Evolutionary conservation across 83 land plant genomes (phyloP).

Genomic region (Picea abies): DNA sequence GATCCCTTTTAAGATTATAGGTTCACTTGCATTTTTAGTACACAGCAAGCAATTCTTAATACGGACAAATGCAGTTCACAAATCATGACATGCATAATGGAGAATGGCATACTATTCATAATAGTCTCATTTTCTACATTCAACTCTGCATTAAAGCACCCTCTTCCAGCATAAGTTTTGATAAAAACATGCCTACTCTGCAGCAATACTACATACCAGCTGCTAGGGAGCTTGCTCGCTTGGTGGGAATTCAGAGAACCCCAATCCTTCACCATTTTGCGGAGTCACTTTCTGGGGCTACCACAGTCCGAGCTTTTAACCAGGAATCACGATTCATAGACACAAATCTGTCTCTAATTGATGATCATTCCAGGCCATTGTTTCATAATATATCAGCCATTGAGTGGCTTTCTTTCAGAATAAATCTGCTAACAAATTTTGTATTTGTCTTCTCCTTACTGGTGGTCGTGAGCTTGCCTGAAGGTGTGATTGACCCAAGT

Average conservation of each 20-base stretch:
- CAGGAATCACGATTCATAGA: constrained; percentile 59
- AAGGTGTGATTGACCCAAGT: constrained; percentile 79
- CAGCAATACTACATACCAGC: constrained; percentile 89
- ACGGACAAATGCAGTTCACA: background rate
- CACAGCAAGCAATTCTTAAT: background rate
- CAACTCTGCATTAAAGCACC: background rate
- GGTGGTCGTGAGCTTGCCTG: constrained; percentile 71
- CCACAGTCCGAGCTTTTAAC: constrained; percentile 75
- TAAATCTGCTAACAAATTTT: constrained; percentile 72
- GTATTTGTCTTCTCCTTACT: constrained; percentile 76
- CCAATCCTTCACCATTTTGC: constrained; percentile 91
- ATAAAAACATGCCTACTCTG: background rate
- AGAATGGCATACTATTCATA: background rate
- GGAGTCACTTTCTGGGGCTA: constrained; percentile 76
- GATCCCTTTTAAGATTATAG: background rate
- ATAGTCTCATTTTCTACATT: background rate
- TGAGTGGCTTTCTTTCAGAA: constrained; percentile 82
- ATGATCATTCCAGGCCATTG: constrained; percentile 73
- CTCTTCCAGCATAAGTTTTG: background rate
- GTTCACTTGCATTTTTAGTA: background rate
- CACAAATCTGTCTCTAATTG: constrained; percentile 53
- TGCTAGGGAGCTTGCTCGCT: constrained; percentile 77
- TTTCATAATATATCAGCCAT: constrained; percentile 74
- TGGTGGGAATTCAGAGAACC: constrained; percentile 66
- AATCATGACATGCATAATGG: background rate